Conservation (phyloP, 2,329 filamentous ascomycete species). For the Catunica adiposa region DNA sequence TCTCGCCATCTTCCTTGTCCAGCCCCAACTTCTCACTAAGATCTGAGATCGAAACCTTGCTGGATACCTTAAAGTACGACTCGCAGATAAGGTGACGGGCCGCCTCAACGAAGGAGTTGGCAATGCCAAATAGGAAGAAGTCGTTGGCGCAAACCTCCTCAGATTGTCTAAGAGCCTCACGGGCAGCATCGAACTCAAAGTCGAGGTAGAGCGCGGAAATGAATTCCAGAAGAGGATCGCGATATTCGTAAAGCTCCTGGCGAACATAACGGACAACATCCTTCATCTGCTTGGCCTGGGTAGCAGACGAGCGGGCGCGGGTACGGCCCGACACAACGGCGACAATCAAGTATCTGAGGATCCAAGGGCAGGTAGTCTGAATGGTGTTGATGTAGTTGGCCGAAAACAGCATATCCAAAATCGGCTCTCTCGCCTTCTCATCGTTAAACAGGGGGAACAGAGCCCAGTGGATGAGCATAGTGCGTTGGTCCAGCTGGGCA, state of each 20-base stretch:
- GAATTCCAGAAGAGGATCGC: constrained; percentile 89
- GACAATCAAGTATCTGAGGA: constrained; percentile 81
- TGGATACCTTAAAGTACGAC: constrained; percentile 99
- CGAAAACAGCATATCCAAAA: constrained; percentile 95
- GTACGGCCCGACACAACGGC: constrained; percentile 87
- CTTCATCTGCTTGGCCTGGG: constrained; percentile 97
- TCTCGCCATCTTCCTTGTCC: constrained; percentile 89
- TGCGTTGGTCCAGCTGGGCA: constrained; percentile 88
- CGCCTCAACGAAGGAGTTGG: constrained; percentile 82
- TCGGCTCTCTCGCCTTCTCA: constrained; percentile 72
- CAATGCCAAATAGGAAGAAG: constrained; percentile 80
- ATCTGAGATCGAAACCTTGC: constrained; percentile 95
- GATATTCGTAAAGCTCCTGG: constrained; percentile 96
- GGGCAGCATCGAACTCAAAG: constrained; percentile 75
- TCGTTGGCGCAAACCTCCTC: constrained; percentile 84
- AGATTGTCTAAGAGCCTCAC: constrained; percentile 70
- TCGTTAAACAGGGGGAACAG: constrained; percentile 99
- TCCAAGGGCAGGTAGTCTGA: constrained; percentile 93
- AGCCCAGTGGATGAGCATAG: constrained; percentile 95
- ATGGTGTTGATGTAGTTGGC: constrained; percentile 98
- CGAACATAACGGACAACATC: constrained; percentile 88
- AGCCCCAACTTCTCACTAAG: constrained; percentile 82
- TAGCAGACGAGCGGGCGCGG: constrained; percentile 61
- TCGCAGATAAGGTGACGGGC: constrained; percentile 95
- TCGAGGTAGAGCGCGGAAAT: constrained; percentile 89